A percentile compares a stretch with the other conserved stretches of the same genome.
phyloP scores from a whole-genome alignment of 371 early-diverging fungal genomes.

The Actinomucor elegans region DNA sequence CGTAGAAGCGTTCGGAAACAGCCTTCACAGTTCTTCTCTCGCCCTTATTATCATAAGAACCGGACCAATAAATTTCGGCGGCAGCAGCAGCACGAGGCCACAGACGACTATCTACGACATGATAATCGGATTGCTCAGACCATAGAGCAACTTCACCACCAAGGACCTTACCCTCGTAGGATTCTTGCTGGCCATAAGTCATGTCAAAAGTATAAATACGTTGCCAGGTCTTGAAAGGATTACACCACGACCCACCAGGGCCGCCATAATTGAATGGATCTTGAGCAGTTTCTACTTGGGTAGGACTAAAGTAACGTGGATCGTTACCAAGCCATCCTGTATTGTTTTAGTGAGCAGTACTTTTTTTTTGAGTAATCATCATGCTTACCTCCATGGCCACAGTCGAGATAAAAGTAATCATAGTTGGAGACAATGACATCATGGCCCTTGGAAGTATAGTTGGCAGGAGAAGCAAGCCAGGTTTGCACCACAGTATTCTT shows the following conservation, averaged over 20 bases:
- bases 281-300: constrained; percentile 26
- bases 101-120: constrained; percentile 55
- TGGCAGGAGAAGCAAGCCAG: constrained; percentile 43
- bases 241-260: constrained; percentile 72
- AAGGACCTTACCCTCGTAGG: constrained; percentile 30
- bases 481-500: constrained; percentile 51
- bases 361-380: too few relatives aligned
- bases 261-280: constrained; percentile 47
- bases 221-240: constrained; percentile 47
- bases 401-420: constrained; percentile 62
- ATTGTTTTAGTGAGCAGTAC: too few relatives aligned
- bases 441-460: constrained; percentile 40
- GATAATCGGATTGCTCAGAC: constrained; percentile 68
- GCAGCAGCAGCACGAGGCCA: constrained; percentile 75
- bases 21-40: constrained; percentile 30
- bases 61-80: constrained; percentile 73
- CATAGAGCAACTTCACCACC: constrained; percentile 56
- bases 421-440: constrained; percentile 48
- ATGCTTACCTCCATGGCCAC: constrained; percentile 57
- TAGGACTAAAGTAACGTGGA: constrained; percentile 37
- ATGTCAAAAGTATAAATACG: constrained; percentile 50
- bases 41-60: constrained; percentile 51
- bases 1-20: constrained; percentile 39
- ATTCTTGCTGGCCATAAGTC: constrained; percentile 41
- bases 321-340: constrained; percentile 48